phyloP scores from a whole-genome alignment of 108 stramenopile species.

The Schizochytrium sp. region DNA sequence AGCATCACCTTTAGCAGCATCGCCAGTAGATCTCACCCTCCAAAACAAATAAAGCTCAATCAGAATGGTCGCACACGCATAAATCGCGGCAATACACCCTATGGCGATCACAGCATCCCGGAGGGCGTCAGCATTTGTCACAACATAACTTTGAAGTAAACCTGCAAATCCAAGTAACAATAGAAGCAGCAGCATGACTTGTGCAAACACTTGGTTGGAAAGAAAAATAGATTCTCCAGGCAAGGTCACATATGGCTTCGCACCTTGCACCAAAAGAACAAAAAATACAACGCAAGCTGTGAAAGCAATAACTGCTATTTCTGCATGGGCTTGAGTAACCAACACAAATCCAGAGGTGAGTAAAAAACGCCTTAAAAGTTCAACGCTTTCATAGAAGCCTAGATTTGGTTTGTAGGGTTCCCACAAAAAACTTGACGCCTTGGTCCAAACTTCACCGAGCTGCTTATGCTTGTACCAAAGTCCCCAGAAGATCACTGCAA shows the following conservation, averaged over 20 bases:
- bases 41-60: not conserved
- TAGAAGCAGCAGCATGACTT: not conserved
- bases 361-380: not conserved
- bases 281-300: not conserved
- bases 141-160: not conserved
- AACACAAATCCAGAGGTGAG: slow-evolving; percentile 15
- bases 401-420: not conserved
- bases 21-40: not conserved
- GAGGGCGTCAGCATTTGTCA: not conserved
- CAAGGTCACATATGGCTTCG: slow-evolving; percentile 2
- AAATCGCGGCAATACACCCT: not conserved
- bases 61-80: not conserved
- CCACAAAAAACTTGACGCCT: not conserved
- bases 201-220: slow-evolving; percentile 11
- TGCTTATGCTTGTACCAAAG: not conserved
- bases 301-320: not conserved
- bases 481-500: slow-evolving; percentile 7
- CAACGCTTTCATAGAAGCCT: slow-evolving; percentile 21
- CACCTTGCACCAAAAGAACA: not conserved
- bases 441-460: not conserved
- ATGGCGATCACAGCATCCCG: not conserved
- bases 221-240: not conserved
- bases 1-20: not conserved
- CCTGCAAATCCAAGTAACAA: not conserved
- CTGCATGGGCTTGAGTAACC: not conserved